Evolutionary conservation across 1,139 yeast species (phyloP).

Genomic region (Saccharomyces hybrid): DNA sequence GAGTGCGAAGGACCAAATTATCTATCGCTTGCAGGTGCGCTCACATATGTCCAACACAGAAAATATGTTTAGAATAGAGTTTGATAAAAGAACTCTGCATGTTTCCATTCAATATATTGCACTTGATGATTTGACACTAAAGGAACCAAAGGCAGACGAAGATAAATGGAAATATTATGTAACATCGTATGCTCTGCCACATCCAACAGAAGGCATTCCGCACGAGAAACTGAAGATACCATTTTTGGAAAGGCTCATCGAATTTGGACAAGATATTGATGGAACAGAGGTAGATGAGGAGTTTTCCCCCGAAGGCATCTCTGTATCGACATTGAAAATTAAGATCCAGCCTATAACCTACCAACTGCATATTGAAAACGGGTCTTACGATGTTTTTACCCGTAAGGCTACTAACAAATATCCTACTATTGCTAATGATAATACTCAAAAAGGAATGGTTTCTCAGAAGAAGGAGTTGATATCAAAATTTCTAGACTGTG

Average conservation of each 20-base stretch:
- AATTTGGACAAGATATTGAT: constrained; percentile 38
- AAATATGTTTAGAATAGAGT: constrained; percentile 83
- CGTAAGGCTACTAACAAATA: constrained; percentile 37
- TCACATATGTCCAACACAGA: constrained; percentile 76
- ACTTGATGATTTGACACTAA: constrained; percentile 77
- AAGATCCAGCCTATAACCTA: constrained; percentile 76
- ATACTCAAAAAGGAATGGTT: constrained; percentile 22
- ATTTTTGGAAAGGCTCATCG: constrained; percentile 57
- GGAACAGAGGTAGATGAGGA: constrained; percentile 18
- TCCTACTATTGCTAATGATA: constrained; percentile 26
- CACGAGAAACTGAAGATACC: constrained; percentile 70
- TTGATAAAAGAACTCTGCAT: constrained; percentile 44
- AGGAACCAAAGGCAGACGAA: constrained; percentile 65
- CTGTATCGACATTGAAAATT: constrained; percentile 69
- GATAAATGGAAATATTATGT: constrained; percentile 89
- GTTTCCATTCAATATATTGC: constrained; percentile 82
- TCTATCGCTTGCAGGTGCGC: constrained; percentile 84
- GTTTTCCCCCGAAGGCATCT: constrained; percentile 51
- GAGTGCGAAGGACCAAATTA: constrained; percentile 79
- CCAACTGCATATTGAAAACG: constrained; percentile 71
- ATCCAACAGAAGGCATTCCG: constrained; percentile 96
- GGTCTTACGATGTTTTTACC: constrained; percentile 76
- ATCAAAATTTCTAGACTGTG: constrained; percentile 17
- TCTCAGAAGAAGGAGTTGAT: constrained; percentile 13
- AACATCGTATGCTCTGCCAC: constrained; percentile 87